Percentiles rank a stretch among this genome's conserved stretches.
Evolutionary conservation across 768 basidiomycete species (phyloP).

Genomic region (Polyporus arcularius): DNA sequence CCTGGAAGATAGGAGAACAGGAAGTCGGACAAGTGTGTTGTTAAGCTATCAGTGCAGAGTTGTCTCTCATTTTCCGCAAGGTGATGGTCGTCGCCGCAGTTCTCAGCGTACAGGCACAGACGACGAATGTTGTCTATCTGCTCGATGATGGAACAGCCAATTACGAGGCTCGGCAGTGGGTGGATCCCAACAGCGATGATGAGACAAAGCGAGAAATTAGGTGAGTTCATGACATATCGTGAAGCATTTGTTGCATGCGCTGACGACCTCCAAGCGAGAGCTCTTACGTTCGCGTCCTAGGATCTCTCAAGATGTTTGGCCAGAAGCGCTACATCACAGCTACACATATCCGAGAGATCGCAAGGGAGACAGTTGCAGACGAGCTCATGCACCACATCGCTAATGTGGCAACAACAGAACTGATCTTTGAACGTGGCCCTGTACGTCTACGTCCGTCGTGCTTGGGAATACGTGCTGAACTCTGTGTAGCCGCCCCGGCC

Average conservation of each 20-base stretch:
- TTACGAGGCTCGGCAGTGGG: slow-evolving; percentile 82
- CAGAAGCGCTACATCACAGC: slow-evolving; percentile 83
- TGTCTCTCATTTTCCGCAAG: slow-evolving; percentile 36
- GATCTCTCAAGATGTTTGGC: slow-evolving; percentile 78
- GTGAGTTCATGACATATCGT: slow-evolving; percentile 29
- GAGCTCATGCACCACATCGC: slow-evolving; percentile 84
- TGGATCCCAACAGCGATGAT: slow-evolving; percentile 62
- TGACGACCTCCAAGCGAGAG: slow-evolving; percentile 51
- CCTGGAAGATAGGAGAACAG: slow-evolving; percentile 80
- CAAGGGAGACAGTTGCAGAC: slow-evolving; percentile 60
- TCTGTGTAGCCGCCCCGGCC: slow-evolving; percentile 17
- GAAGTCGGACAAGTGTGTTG: slow-evolving; percentile 76
- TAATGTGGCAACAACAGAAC: slow-evolving; percentile 70
- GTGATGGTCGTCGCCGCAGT: slow-evolving; percentile 77
- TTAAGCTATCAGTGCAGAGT: neutral
- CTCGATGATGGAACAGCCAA: slow-evolving; percentile 87
- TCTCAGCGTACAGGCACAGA: slow-evolving; percentile 60
- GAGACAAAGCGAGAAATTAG: slow-evolving; percentile 51
- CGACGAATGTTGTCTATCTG: slow-evolving; percentile 79
- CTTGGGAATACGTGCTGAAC: neutral
- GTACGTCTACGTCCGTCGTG: slow-evolving; percentile 38
- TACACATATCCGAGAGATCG: slow-evolving; percentile 55
- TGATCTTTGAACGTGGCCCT: slow-evolving; percentile 66
- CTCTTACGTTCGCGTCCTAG: slow-evolving; percentile 80
- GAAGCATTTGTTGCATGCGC: neutral